Base-by-base conservation (phyloP, 2,329 filamentous ascomycete species). In the Talaromyces atroroseus region DNA sequence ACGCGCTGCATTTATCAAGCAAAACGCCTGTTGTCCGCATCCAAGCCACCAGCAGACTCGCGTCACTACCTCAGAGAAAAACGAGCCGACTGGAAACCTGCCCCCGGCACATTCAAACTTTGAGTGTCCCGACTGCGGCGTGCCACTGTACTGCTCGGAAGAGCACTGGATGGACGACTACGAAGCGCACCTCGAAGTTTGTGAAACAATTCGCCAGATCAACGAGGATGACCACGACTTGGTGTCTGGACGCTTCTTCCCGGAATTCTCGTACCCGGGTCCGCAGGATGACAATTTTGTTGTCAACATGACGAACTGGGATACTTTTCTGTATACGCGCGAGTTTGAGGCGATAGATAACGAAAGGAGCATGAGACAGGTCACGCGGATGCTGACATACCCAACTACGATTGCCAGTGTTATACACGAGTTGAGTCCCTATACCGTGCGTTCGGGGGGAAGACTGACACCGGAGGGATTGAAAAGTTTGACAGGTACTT, bases 181-280 rank as follows among this genome's bases (percentile, higher is more conserved):
- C 68, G 92, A 97, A 73, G 82, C 86, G 18, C 94, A 99, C 72
- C 73, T 99, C 59, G 84, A 96, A 68, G 86, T 99, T 36, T 99
- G 94, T 72, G 92, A 99, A 66, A 89, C 89, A 0, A 77, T 99
- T 56, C 81, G 88, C 62, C 88, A 97, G 74, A 92, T 96, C 74
- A 99, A 99, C 64, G 94, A 99, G 75, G 94, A 99, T 68, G 94
- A 99, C 64, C 95, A 99, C 68, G 94, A 99, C 71, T 75, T 99
- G 63, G 82, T 88, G 51, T 96, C 90, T 18, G 94, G 94, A 3
- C 83, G 94, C 26, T 88, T 90, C 72, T 99, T 99, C 73, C 87
- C 89, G 14, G 95, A 99, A 72, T 97, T 95, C 67, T 85, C 92
- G 60, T 95, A 96, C 68, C 91, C 94, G 0, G 89, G 88, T 14